Percentiles rank a stretch among this genome's conserved stretches.
Conservation (phyloP, 495 filamentous ascomycete species). For the Alectoria sarmentosa region DNA sequence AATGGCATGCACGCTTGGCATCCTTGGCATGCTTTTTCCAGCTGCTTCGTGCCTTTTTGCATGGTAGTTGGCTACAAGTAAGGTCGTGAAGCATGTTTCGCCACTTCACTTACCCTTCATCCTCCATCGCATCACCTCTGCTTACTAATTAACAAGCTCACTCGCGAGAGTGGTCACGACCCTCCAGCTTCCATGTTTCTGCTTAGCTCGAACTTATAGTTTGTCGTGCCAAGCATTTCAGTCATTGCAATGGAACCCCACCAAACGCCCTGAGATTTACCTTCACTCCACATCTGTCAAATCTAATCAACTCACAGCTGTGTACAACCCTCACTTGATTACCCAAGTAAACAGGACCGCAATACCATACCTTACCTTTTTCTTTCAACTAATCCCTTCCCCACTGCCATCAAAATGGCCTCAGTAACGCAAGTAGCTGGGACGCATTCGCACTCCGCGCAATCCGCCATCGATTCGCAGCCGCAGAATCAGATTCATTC, state of each 20-base stretch:
- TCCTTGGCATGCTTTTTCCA: too few species aligned
- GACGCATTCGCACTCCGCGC: not conserved
- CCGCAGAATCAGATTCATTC: not conserved
- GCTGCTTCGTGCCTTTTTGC: too few species aligned
- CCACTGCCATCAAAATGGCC: conserved; percentile 7
- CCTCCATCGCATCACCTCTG: too few species aligned
- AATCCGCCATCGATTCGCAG: not conserved
- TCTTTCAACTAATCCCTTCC: not conserved
- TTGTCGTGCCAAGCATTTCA: not conserved
- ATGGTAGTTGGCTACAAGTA: too few species aligned
- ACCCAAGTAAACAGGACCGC: not conserved
- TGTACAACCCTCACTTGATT: not conserved
- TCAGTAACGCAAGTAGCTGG: conserved; percentile 14
- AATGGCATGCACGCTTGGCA: too few species aligned
- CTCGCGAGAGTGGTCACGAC: too few species aligned
- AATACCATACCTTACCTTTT: not conserved
- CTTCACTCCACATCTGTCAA: not conserved
- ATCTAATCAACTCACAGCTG: not conserved
- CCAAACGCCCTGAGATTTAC: not conserved
- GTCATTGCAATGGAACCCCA: not conserved
- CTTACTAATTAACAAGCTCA: too few species aligned
- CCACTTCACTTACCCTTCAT: too few species aligned
- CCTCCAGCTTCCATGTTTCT: too few species aligned
- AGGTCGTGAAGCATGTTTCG: too few species aligned
- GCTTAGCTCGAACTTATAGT: too few species aligned